phyloP scores from a whole-genome alignment of 306 rosid species.

The Fragaria vesca region DNA sequence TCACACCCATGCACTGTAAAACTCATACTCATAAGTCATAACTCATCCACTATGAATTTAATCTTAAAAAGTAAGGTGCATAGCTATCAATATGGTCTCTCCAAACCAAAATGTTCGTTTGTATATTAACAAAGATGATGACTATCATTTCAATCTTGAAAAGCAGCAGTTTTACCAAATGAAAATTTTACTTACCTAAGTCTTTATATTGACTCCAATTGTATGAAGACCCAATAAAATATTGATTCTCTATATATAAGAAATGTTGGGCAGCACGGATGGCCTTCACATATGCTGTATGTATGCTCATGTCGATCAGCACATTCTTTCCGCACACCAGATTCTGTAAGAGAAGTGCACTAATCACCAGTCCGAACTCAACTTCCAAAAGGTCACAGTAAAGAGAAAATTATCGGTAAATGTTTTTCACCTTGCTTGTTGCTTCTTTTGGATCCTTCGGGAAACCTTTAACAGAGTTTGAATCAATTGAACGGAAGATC shows the following conservation, averaged over 20 bases:
- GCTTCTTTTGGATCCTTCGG: conserved; percentile 87
- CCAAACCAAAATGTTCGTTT: neutral
- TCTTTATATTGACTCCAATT: conserved; percentile 77
- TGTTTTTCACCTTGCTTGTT: conserved; percentile 52
- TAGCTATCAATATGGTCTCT: neutral
- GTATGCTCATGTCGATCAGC: conserved; percentile 99
- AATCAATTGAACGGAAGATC: conserved; percentile 96
- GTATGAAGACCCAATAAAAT: conserved; percentile 92
- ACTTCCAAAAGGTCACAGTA: conserved; percentile 16
- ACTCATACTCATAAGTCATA: neutral
- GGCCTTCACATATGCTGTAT: conserved; percentile 89
- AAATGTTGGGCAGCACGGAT: conserved; percentile 95
- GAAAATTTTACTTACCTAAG: conserved; percentile 51
- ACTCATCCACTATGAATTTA: neutral
- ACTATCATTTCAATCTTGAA: neutral
- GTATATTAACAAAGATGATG: neutral
- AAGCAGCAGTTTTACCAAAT: conserved; percentile 3
- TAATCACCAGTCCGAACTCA: conserved; percentile 23
- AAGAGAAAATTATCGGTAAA: conserved; percentile 26
- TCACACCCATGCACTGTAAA: neutral
- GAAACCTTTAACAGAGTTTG: conserved; percentile 81
- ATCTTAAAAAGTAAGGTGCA: neutral
- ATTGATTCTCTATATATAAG: conserved; percentile 92
- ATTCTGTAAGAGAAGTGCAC: conserved; percentile 55
- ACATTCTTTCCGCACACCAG: conserved; percentile 91